Conservation (phyloP, 257 asterid genomes). For the Nicotiana obtusifolia region DNA sequence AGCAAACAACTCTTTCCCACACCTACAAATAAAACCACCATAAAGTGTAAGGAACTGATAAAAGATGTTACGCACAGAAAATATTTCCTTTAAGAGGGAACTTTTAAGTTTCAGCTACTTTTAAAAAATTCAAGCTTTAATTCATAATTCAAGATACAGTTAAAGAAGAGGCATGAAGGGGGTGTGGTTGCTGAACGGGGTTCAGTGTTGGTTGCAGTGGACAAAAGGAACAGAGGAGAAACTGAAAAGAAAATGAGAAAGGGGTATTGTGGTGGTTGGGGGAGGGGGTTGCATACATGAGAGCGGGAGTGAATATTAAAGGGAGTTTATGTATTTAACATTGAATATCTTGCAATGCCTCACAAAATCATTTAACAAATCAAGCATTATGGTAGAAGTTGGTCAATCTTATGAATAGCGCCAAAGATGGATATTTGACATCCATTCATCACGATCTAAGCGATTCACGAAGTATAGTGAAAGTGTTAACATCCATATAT, state of each 20-base stretch:
- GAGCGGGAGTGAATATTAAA: neutral
- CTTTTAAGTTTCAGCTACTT: neutral
- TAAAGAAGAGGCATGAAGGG: neutral
- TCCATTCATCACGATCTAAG: neutral
- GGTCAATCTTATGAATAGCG: neutral
- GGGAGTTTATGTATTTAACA: neutral
- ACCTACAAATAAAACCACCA: conserved; percentile 20
- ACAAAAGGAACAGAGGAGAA: neutral
- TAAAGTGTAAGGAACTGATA: conserved; percentile 6
- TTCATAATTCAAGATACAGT: neutral
- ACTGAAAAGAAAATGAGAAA: neutral
- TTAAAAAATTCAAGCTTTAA: neutral
- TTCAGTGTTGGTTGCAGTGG: neutral
- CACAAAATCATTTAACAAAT: neutral
- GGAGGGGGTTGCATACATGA: neutral
- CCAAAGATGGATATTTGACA: too few relatives aligned
- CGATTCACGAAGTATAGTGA: neutral
- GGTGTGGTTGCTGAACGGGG: neutral
- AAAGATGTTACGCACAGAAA: neutral
- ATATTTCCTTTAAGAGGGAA: neutral
- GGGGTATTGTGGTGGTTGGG: too few relatives aligned
- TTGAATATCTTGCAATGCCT: neutral
- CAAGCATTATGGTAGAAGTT: neutral
- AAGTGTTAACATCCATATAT: neutral
- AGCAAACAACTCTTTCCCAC: conserved; percentile 40